These are phyloP conservation scores for Colletotrichum siamense DNA, from an alignment of 2,329 filamentous ascomycete species.

Conservation along the genomic window DNA sequence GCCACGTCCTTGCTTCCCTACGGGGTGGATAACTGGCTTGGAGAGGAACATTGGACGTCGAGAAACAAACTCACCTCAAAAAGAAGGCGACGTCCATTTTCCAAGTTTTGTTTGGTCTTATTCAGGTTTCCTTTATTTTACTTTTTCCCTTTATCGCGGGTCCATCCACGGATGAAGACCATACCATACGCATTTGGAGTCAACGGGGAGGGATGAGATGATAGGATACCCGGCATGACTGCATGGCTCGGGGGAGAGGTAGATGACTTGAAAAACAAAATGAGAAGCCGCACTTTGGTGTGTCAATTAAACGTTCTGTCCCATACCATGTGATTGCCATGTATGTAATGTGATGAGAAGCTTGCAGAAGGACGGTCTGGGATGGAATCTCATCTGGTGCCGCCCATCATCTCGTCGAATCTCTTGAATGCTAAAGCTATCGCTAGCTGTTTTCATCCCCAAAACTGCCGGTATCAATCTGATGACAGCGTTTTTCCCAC, in stretches of 20 bases:
- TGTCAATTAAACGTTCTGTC: not conserved
- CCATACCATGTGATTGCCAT: not conserved
- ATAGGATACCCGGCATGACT: conserved; percentile 12
- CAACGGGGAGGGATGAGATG: conserved; percentile 1
- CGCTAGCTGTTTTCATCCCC: not conserved
- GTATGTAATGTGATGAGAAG: not conserved
- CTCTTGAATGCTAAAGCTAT: not conserved
- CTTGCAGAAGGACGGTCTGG: not conserved
- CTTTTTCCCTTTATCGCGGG: not conserved
- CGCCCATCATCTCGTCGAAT: not conserved
- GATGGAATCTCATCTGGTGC: not conserved
- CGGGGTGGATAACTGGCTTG: not conserved
- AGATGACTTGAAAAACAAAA: conserved; percentile 10
- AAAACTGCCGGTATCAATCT: not conserved
- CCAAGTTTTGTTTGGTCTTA: not conserved
- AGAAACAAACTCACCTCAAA: not conserved
- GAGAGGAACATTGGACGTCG: not conserved
- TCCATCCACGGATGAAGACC: conserved; percentile 16
- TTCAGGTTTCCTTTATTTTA: not conserved
- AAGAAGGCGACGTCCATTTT: not conserved
- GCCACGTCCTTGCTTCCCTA: not conserved
- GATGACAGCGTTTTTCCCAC: not conserved
- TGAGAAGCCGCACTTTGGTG: conserved; percentile 6
- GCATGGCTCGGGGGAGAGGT: conserved; percentile 5
- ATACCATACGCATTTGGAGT: conserved; percentile 15